These are phyloP conservation scores for Camellia sinensis DNA, from an alignment of 148 eudicot genomes.

Conservation along the genomic window DNA sequence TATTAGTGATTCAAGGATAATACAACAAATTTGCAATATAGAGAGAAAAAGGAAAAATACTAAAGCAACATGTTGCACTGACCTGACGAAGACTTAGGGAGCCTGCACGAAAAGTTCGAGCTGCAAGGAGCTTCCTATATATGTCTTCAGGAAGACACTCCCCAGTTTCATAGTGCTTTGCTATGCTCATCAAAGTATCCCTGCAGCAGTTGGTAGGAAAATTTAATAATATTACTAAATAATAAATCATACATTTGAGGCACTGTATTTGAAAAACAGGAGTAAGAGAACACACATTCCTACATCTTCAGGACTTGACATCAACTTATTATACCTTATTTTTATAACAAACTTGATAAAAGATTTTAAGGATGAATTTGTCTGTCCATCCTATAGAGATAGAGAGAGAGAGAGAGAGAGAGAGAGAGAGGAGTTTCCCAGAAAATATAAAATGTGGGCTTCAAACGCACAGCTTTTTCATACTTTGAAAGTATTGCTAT, in stretches of 20 bases:
- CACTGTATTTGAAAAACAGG: no score
- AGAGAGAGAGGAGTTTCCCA: background rate
- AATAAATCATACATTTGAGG: background rate
- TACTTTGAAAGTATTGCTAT: background rate
- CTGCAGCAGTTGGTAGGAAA: slow-evolving; percentile 38
- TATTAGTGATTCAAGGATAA: background rate
- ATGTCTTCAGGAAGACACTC: slow-evolving; percentile 86
- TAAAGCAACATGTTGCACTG: background rate
- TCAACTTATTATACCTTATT: background rate
- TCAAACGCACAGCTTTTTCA: background rate
- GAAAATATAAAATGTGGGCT: background rate
- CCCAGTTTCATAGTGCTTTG: slow-evolving; percentile 89
- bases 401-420: background rate
- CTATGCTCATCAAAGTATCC: slow-evolving; percentile 92
- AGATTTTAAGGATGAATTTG: background rate
- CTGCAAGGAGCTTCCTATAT: slow-evolving; percentile 85
- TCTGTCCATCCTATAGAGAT: background rate
- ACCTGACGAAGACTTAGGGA: slow-evolving; percentile 92
- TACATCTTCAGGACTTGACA: background rate
- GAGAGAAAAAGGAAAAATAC: background rate
- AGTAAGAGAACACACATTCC: background rate
- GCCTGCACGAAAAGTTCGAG: slow-evolving; percentile 93
- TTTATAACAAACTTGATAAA: background rate
- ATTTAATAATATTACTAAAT: background rate
- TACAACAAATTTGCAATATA: background rate